Evolutionary conservation across 768 basidiomycete species (phyloP).

Genomic region (Panaeolus cyanescens): DNA sequence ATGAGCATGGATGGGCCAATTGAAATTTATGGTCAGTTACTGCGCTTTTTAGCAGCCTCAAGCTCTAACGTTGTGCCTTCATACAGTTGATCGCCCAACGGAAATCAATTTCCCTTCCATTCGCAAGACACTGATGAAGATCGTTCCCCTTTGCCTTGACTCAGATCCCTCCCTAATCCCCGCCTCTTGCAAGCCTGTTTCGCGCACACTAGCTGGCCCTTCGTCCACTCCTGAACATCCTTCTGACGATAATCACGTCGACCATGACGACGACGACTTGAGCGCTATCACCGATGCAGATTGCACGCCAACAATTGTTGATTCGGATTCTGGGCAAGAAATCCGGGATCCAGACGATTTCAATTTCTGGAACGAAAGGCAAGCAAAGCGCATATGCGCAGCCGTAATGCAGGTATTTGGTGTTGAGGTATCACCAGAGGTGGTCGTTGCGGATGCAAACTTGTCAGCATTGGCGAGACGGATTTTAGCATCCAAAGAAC

Average conservation of each 20-base stretch:
- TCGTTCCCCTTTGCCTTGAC: conserved; percentile 88
- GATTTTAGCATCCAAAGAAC: conserved; percentile 76
- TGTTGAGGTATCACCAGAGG: conserved; percentile 88
- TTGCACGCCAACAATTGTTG: conserved; percentile 3
- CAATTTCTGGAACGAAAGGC: conserved; percentile 86
- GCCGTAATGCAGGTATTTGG: conserved; percentile 82
- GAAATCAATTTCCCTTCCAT: conserved; percentile 67
- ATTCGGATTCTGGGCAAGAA: conserved; percentile 33
- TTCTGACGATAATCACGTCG: neutral
- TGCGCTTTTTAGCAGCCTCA: neutral
- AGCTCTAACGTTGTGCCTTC: conserved; percentile 10
- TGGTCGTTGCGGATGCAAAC: conserved; percentile 94
- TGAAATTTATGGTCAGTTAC: conserved; percentile 79
- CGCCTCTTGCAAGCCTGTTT: conserved; percentile 49
- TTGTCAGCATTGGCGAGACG: conserved; percentile 80
- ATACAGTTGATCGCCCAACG: conserved; percentile 69
- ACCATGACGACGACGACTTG: conserved; percentile 3
- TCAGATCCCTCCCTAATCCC: conserved; percentile 84
- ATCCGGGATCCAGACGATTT: conserved; percentile 88
- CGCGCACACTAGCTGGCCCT: neutral
- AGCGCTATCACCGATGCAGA: conserved; percentile 14
- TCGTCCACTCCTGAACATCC: neutral
- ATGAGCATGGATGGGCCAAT: conserved; percentile 84
- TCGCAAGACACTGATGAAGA: conserved; percentile 64
- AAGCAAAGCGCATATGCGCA: conserved; percentile 86